These are phyloP conservation scores for Tolypocladium ovalisporum DNA, from an alignment of 2,329 filamentous ascomycete genomes.

Conservation along the genomic window DNA sequence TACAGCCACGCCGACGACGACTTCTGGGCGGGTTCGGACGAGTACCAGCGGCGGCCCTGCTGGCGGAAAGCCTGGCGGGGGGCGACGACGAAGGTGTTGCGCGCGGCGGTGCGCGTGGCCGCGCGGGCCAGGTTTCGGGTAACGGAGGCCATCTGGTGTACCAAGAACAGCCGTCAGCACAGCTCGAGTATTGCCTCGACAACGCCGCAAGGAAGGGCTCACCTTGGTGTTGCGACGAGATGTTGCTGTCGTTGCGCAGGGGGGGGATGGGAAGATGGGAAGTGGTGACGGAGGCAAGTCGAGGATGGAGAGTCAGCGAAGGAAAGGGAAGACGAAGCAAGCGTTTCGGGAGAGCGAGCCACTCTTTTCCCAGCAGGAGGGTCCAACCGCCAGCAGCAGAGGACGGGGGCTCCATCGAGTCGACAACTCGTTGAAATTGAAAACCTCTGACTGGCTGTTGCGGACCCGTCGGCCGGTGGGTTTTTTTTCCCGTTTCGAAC, in stretches of 20 bases:
- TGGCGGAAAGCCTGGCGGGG: slow-evolving; percentile 62
- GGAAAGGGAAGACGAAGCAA: neutral
- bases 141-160: slow-evolving; percentile 25
- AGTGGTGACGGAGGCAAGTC: neutral
- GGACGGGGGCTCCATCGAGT: neutral
- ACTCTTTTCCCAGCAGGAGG: neutral
- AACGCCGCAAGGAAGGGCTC: neutral
- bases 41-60: slow-evolving; percentile 68
- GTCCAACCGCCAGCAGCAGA: neutral
- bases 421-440: slow-evolving; percentile 7
- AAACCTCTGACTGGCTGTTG: slow-evolving; percentile 6
- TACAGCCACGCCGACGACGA: slow-evolving; percentile 40
- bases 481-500: neutral
- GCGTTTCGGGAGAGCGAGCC: neutral
- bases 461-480: neutral
- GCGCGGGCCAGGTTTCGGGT: slow-evolving; percentile 46
- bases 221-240: neutral
- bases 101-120: slow-evolving; percentile 45
- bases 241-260: neutral
- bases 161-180: slow-evolving; percentile 4
- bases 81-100: slow-evolving; percentile 46
- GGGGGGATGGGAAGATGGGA: neutral
- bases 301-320: neutral
- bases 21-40: slow-evolving; percentile 52
- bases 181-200: neutral